Evolutionary conservation across 1,139 yeast species (phyloP), one percentile per base, ranked within the genome.

Genomic region (Geotrichum carabidarum): DNA sequence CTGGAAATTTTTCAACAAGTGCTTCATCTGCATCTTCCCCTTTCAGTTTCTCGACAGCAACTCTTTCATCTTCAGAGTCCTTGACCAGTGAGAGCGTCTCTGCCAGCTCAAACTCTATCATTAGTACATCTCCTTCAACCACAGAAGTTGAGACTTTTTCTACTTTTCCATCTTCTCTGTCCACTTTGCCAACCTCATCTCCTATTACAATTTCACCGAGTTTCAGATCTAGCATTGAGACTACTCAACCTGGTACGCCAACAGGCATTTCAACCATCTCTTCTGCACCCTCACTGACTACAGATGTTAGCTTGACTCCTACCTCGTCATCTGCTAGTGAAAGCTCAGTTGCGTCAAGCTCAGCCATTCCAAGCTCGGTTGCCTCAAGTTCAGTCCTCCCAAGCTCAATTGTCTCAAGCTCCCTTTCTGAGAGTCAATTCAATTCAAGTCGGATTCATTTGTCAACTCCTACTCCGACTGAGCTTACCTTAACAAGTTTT

Each of bases 201-300:
- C 15, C 15, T 37, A 17, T 17, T 34, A 34, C 6, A 18, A n/a
- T 44, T 44, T 44, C 7, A 11, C 27, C 27, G 27, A 22, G 27
- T 22, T 47, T 46, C 37, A 48, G 31, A 34, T 12, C 44, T 8
- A n/a, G n/a, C 17, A 12, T 38, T 11, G n/a, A 41, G 5, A 47
- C 55, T 18, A 44, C 51, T 9, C 18, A 32, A 15, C 44, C 42
- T 7, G 54, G 50, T 1, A 18, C 49, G 15, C 35, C 57, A 2
- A 36, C 51, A 12, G 55, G 42, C 14, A 44, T 52, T 44, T 46
- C 57, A 4, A 46, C 51, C 37, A 43, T 55, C 35, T 46, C 46
- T 38, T 51, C 57, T 38, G 34, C 35, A 8, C 42, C 51, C 15
- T 32, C 48, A 5, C 5, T 22, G 27, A 3, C 27, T 5, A 22